phyloP scores from a whole-genome alignment of 371 early-diverging fungal genomes.

The Chytridiales sp. region DNA sequence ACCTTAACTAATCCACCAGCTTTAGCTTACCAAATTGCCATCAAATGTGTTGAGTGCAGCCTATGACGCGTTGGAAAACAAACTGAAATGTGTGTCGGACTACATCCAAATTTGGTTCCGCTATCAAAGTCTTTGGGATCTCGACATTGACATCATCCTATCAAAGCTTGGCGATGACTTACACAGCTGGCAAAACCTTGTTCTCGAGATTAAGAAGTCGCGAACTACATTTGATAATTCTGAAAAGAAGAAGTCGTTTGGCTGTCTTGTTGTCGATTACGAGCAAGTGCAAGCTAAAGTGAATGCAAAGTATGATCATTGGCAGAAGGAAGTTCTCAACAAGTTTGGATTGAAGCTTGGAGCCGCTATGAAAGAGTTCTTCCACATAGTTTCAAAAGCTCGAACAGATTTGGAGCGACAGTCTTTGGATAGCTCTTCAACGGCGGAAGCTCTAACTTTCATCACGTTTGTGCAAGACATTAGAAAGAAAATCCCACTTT shows the following conservation, averaged over 20 bases:
- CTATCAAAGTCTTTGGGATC: slow-evolving; percentile 97
- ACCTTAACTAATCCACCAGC: neutral
- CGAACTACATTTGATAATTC: slow-evolving; percentile 95
- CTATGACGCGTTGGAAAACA: slow-evolving; percentile 81
- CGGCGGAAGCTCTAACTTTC: slow-evolving; percentile 89
- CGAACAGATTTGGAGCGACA: slow-evolving; percentile 88
- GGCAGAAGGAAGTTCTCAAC: slow-evolving; percentile 95
- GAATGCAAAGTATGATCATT: slow-evolving; percentile 94
- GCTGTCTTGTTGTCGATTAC: slow-evolving; percentile 87
- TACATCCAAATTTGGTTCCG: slow-evolving; percentile 95
- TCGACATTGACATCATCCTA: slow-evolving; percentile 82
- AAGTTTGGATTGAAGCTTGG: slow-evolving; percentile 86
- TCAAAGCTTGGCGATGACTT: slow-evolving; percentile 88
- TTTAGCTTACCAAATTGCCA: slow-evolving; percentile 28
- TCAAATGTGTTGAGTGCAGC: slow-evolving; percentile 44
- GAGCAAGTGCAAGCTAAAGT: slow-evolving; percentile 97
- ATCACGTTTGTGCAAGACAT: slow-evolving; percentile 96
- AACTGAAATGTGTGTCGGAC: slow-evolving; percentile 71
- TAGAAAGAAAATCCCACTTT: slow-evolving; percentile 80
- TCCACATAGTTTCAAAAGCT: slow-evolving; percentile 72
- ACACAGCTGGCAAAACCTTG: slow-evolving; percentile 88
- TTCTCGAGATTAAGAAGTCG: slow-evolving; percentile 91
- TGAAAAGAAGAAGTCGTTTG: slow-evolving; percentile 85
- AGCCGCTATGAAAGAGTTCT: slow-evolving; percentile 81
- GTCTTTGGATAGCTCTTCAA: slow-evolving; percentile 75